These are phyloP conservation scores for Saccharum spontaneum DNA, from an alignment of 176 grass and related monocot species.

Conservation along the genomic window DNA sequence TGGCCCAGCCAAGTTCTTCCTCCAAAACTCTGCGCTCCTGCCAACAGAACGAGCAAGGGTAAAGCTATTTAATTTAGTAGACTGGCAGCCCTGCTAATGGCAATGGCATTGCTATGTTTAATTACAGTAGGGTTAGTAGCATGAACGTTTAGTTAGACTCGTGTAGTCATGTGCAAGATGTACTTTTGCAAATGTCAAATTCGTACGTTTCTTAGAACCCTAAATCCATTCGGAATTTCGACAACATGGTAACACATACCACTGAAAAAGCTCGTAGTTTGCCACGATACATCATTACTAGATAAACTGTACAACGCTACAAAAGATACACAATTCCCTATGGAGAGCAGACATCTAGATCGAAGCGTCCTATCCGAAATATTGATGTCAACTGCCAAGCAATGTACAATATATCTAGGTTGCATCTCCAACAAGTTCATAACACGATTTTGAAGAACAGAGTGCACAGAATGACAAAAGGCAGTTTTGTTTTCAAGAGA, in stretches of 20 bases:
- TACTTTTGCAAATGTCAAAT: not conserved
- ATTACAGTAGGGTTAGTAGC: no score
- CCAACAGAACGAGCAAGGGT: not conserved
- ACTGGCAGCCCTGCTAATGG: no score
- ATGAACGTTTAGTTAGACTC: no score
- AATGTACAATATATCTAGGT: not conserved
- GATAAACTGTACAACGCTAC: not conserved
- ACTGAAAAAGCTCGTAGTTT: not conserved
- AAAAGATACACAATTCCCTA: not conserved
- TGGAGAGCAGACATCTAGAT: not conserved
- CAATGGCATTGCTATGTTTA: not conserved
- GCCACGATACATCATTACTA: no score
- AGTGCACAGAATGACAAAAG: not conserved
- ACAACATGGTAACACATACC: not conserved
- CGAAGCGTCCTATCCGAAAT: not conserved
- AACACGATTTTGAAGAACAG: not conserved
- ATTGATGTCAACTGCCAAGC: not conserved
- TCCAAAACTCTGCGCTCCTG: constrained; percentile 15
- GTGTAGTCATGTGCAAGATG: not conserved
- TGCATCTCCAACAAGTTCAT: not conserved
- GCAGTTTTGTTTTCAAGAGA: not conserved
- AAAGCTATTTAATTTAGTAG: not conserved
- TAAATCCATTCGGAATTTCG: not conserved
- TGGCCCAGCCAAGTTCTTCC: constrained; percentile 22
- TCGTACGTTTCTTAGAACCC: not conserved